Conservation (phyloP, 176 grass and related monocot genomes). For the Oryza coarctata region DNA sequence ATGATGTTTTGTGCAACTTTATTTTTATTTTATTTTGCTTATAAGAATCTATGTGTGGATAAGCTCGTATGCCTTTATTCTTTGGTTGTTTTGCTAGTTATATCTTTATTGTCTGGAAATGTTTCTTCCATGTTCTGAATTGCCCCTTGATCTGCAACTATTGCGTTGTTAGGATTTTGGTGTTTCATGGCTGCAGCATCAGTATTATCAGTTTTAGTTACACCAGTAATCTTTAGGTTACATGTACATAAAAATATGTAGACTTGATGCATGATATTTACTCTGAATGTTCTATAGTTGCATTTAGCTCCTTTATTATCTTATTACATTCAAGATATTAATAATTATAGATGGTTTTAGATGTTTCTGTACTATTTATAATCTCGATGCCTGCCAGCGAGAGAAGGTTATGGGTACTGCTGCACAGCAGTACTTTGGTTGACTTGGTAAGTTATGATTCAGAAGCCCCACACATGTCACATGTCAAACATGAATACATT, state of each 20-base stretch:
- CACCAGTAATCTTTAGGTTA: background rate
- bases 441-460: background rate
- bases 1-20: slow-evolving; percentile 25
- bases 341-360: background rate
- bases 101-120: background rate
- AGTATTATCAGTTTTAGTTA: slow-evolving; percentile 5
- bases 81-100: background rate
- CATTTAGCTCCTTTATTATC: slow-evolving; percentile 10
- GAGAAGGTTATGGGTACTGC: background rate
- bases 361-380: background rate
- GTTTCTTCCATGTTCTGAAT: slow-evolving; percentile 12
- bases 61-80: background rate
- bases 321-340: slow-evolving; percentile 4
- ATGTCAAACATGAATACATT: slow-evolving; percentile 21
- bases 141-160: background rate
- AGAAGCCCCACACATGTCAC: background rate
- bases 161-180: background rate
- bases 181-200: background rate
- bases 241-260: background rate
- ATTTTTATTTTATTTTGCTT: slow-evolving; percentile 1
- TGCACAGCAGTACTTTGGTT: background rate
- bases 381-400: background rate
- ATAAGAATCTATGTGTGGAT: background rate
- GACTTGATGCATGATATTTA: slow-evolving; percentile 3
- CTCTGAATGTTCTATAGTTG: slow-evolving; percentile 17